A percentile compares a stretch with the other conserved stretches of the same genome.
Conservation (phyloP, 2,329 filamentous ascomycete genomes). For the Coniella vitis region DNA sequence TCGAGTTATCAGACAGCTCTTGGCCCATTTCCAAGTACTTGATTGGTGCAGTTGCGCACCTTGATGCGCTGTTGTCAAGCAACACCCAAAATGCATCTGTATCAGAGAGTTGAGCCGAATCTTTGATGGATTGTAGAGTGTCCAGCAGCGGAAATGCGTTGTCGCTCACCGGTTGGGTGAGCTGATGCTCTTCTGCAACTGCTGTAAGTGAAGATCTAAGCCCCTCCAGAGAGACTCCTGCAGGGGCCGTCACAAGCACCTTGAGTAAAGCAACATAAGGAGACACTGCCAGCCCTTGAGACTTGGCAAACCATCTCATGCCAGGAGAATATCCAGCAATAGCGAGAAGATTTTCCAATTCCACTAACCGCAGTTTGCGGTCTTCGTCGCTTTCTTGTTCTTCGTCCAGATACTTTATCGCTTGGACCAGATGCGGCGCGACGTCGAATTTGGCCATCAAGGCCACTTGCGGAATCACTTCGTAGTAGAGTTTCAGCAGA, state of each 20-base stretch:
- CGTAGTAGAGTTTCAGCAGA: conserved; percentile 77
- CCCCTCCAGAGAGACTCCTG: conserved; percentile 41
- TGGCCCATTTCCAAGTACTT: conserved; percentile 73
- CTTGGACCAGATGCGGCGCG: conserved; percentile 64
- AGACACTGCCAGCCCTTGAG: conserved; percentile 54
- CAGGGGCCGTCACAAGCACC: conserved; percentile 44
- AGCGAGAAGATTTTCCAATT: conserved; percentile 73
- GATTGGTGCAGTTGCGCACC: conserved; percentile 68
- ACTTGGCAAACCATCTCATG: conserved; percentile 86
- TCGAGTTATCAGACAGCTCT: conserved; percentile 34
- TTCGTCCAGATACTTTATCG: conserved; percentile 54
- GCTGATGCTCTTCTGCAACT: conserved; percentile 57
- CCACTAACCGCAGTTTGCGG: conserved; percentile 56
- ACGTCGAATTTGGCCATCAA: conserved; percentile 84
- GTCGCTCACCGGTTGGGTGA: conserved; percentile 37
- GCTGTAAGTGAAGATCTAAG: conserved; percentile 51
- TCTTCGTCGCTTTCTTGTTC: conserved; percentile 34
- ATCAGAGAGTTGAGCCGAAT: conserved; percentile 21
- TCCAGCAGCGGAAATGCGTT: conserved; percentile 40
- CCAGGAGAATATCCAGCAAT: conserved; percentile 75
- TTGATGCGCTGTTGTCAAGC: conserved; percentile 73
- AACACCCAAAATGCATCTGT: conserved; percentile 52
- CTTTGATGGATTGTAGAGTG: conserved; percentile 24
- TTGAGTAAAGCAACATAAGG: conserved; percentile 67
- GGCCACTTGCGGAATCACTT: conserved; percentile 70